Percentiles rank a stretch among this genome's conserved stretches.
phyloP scores from a whole-genome alignment of 129 eudicot species.

The Flaveria bidentis region DNA sequence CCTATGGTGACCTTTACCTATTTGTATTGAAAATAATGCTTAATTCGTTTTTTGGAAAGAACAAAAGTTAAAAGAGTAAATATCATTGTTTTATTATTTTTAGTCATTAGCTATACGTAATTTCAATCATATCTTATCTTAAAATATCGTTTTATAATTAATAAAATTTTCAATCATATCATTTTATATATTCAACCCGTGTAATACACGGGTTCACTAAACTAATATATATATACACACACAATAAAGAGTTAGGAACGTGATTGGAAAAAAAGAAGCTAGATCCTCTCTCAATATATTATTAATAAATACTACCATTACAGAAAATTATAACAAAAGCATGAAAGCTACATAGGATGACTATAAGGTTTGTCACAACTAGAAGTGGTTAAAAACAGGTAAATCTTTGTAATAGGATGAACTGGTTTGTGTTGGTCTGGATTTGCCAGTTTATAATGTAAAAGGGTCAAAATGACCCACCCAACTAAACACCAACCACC shows the following conservation, averaged over 20 bases:
- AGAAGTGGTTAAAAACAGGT: background rate
- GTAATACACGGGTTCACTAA: no score
- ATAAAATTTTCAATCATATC: no score
- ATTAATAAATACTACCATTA: slow-evolving; percentile 8
- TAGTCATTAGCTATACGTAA: no score
- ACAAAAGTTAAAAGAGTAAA: no score
- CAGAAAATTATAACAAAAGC: background rate
- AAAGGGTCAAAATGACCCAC: background rate
- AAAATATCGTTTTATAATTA: no score
- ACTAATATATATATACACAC: background rate
- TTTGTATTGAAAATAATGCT: no score
- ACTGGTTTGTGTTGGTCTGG: background rate
- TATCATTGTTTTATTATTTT: no score
- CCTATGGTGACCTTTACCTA: no score
- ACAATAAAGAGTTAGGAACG: background rate
- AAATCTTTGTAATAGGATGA: background rate
- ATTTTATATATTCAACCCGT: no score
- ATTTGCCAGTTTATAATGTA: background rate
- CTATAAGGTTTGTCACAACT: background rate
- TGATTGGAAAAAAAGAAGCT: slow-evolving; percentile 3
- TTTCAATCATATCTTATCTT: no score
- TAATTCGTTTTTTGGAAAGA: no score
- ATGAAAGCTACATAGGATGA: background rate
- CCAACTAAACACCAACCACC: background rate
- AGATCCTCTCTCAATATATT: background rate